Evolutionary conservation across 169 alveolate genomes (phyloP), one percentile per base, ranked within the genome.

Genomic region (Pseudocohnilembus persalinus): DNA sequence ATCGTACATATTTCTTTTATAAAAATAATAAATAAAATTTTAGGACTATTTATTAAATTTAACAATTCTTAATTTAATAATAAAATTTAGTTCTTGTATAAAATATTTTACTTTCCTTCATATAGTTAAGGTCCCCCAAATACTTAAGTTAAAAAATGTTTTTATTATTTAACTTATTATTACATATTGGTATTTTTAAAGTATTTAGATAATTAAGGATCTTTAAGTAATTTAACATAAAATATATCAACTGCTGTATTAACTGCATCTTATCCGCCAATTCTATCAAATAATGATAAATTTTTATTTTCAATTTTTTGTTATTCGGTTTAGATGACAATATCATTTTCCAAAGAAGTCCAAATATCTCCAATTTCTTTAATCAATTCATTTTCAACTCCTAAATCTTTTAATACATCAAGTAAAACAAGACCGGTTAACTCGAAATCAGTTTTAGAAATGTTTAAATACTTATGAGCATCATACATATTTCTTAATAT

Each of bases 151-250:
- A 87, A 84, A 83, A 87, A 87, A n/a, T 64, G 65, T 29, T 68
- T 49, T 34, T 81, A 35, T 49, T 31, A 25, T 31, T 87, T 76
- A 26, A 84, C 68, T 28, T 87, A 49, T 29, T 76, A 73, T 64
- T 74, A 65, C 88, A 87, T 87, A 29, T 87, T 83, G 29, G 91
- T 82, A 64, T 87, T 82, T 35, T 82, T 77, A 79, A 87, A 87
- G 74, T 31, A 87, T 20, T 87, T 88, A 24, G 75, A 81, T 26
- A 87, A 82, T 76, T 77, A 33, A 16, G 65, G 77, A 73, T 87
- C 91, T 4, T 83, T 74, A 64, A 87, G 87, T 6, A 87, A 81
- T 35, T 87, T 81, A 28, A 76, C 30, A 74, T 87, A 87, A 74
- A 87, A 86, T 68, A 73, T 76, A 64, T 73, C 83, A 76, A 86